Evolutionary conservation across 2,329 filamentous ascomycete genomes (phyloP), one percentile per base, ranked within the genome.

Genomic region (Elsinoe batatas): DNA sequence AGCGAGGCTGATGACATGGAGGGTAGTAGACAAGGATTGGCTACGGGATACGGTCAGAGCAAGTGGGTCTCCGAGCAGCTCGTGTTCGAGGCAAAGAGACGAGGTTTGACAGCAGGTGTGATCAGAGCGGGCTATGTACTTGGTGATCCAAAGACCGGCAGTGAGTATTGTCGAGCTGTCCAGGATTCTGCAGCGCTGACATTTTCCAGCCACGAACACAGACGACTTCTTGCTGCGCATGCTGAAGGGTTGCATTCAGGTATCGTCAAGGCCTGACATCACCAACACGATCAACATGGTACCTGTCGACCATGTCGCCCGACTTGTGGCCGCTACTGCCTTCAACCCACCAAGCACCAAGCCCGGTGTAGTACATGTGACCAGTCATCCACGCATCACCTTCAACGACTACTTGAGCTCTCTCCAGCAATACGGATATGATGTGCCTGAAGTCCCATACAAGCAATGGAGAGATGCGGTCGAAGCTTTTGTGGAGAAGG

Each of bases 171-270:
- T 13, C 15, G 3, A 37, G 22, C 15, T 3, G 18, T 54, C 26
- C 26, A 30, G 7, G 26, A 30, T 30, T 30, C 26, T 5, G 26
- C 55, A 30, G 47, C 6, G 22, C 26, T 47, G 22, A 55, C 42
- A 10, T 18, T 33, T 33, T 8, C 33, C 58, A 64, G 80, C 81
- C 59, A 86, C 74, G 67, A 88, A 85, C 68, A 91, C 84, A 1
- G 91, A 97, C 65, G 91, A 96, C 70, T 97, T 96, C 75, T 73
- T 97, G 5, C 80, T 95, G 61, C 82, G 91, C 37, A 81, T 96
- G 72, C 73, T 85, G 56, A 95, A 96, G 73, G 91, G 89, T 57
- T 95, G 89, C 64, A 75, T 95, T 51, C 91, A 97, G 70, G 76
- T 96, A 2, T 74, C 74, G 2, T 76, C 78, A 2, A 79, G 88